Evolutionary conservation across 352 stramenopile genomes (phyloP), one percentile per base, ranked within the genome.

Genomic region (Thalassiosira hispida): DNA sequence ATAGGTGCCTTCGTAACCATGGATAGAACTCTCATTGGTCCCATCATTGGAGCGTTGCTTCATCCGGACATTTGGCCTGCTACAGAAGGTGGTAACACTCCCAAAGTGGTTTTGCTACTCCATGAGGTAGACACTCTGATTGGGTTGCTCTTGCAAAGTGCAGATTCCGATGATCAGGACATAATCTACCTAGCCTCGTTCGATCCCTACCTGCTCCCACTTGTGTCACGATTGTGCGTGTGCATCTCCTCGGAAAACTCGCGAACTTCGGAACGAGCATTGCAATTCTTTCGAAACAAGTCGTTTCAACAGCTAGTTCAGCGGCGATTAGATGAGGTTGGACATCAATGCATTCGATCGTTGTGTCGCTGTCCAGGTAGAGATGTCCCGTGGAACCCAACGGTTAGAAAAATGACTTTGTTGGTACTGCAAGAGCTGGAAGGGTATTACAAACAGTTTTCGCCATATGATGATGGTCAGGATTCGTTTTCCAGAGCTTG

Each of bases 321-420:
- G 12, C 22, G 42, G 12, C 47, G 69, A 6, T 55, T 85, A 14
- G 18, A 79, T 51, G 60, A 63, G 8, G 73, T 86, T 8, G 81
- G 87, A 22, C 73, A 78, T 29, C 57, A 70, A 56, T 72, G 91
- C 35, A 44, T 91, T 1, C 61, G 76, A 6, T 71, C 80, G 0
- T 60, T 87, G 6, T 81, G 65, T 63, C 75, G 79, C 16, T 65
- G 68, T 35, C 65, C 55, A 20, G 27, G 22, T 44, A 61, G 51
- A 16, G 77, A 91, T 55, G 70, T 81, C 4, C 85, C 87, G 2
- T 94, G 89, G 89, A 94, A 94, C 79, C 89, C 89, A 55, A 94
- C 89, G 31, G 89, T 94, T 1, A 70, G 79, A 33, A 92, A 92
- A 68, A 94, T 94, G 89, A 93, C 85, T 2, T 85, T 86, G n/a